Evolutionary conservation across 306 rosid species (phyloP), one percentile per base, ranked within the genome.

Genomic region (Quercus variabilis): DNA sequence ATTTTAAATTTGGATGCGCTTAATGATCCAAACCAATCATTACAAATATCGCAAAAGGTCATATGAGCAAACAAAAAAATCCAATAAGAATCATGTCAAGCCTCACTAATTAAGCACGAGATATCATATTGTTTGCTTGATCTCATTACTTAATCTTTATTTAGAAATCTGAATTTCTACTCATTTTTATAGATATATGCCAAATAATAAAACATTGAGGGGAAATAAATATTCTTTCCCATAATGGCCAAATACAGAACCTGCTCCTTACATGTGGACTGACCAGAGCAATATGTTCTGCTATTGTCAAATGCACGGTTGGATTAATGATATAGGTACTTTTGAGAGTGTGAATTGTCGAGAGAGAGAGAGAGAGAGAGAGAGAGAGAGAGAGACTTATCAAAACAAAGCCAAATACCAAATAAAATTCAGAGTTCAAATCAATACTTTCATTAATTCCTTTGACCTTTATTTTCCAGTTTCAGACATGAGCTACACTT

Each of bases 401-500:
- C 14, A 57, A 57, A 57, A 57, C 28, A 57, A 57, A 9, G 23
- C 14, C 28, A 7, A 59, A 59, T 41, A 21, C 7, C 18, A 59
- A 59, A 1, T 21, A 20, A 58, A 11, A 21, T 49, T 49, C 15
- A 59, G 23, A 23, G 65, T 59, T 23, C 1, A 59, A 59, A 59
- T 13, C 65, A 1, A 59, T 9, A 59, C 11, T 20, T 23, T 18
- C 69, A 84, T 46, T 68, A 52, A 76, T 49, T 59, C 78, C 52
- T 28, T 13, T n/a, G 6, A 56, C 46, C 35, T 78, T 25, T 75
- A 46, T 28, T 30, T 57, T 21, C 64, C 75, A 54, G 23, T 41
- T 80, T 28, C 25, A 64, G 54, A 31, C 4, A 51, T 1, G 63
- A 76, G 74, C 67, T 56, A 70, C 74, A 67, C 26, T 79, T 69